These are phyloP conservation scores for Infundibulicybe gibba DNA, from an alignment of 768 basidiomycete species.

Conservation along the genomic window DNA sequence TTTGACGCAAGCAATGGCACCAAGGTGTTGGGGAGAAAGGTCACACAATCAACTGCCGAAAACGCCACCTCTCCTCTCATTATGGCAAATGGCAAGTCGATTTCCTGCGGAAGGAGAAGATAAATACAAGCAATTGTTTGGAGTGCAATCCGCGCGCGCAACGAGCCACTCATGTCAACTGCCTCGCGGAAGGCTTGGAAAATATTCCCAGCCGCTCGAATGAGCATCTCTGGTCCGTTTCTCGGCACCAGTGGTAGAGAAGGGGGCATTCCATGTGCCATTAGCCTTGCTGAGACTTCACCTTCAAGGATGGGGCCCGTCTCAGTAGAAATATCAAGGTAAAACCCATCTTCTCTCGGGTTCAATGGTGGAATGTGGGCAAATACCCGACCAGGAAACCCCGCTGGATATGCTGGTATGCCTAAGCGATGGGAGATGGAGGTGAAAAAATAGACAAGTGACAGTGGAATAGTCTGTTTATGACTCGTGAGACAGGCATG, in stretches of 20 bases:
- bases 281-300: conserved; percentile 4
- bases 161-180: conserved; percentile 11
- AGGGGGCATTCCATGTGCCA: conserved; percentile 1
- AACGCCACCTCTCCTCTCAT: conserved; percentile 27
- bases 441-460: conserved; percentile 56
- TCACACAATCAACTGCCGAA: conserved; percentile 38
- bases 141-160: conserved; percentile 24
- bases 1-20: conserved; percentile 30
- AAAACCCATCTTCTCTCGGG: conserved; percentile 37
- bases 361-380: conserved; percentile 42
- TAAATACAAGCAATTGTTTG: conserved; percentile 31
- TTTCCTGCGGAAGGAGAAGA: conserved; percentile 30
- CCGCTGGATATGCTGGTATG: conserved; percentile 47
- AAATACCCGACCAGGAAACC: conserved; percentile 55
- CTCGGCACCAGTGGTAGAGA: conserved; percentile 8
- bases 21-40: conserved; percentile 35
- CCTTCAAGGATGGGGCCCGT: conserved; percentile 16
- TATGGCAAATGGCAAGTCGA: conserved; percentile 20
- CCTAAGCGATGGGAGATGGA: conserved; percentile 49
- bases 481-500: conserved; percentile 50
- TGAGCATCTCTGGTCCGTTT: conserved; percentile 10
- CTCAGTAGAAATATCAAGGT: conserved; percentile 41
- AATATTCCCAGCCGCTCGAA: conserved; percentile 18
- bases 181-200: conserved; percentile 13
- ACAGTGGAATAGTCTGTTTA: conserved; percentile 54